Conservation (phyloP, 306 rosid genomes). For the Canavalia gladiata region DNA sequence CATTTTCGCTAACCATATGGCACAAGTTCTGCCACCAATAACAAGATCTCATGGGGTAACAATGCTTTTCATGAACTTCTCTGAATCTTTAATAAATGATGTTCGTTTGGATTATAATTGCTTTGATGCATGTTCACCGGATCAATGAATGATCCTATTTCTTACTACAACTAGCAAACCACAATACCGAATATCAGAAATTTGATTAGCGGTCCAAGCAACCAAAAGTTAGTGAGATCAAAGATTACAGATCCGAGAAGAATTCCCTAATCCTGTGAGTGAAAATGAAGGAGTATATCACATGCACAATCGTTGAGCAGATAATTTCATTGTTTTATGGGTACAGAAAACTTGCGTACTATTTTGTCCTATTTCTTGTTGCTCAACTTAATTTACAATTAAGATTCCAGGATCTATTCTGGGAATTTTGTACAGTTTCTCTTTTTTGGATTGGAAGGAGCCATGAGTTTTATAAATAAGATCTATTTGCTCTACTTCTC, state of each 20-base stretch:
- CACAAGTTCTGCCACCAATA: conserved; percentile 49
- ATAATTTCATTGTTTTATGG: neutral
- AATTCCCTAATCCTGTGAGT: no score
- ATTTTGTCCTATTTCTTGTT: neutral
- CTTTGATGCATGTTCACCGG: neutral
- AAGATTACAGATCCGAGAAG: no score
- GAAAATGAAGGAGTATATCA: no score
- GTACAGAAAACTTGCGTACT: neutral
- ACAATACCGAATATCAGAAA: no score
- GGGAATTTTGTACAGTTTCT: no score
- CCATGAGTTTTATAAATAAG: no score
- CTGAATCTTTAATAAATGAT: conserved; percentile 11
- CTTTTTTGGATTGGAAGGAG: no score
- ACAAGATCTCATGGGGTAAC: conserved; percentile 62
- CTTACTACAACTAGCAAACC: no score
- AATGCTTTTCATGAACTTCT: conserved; percentile 20
- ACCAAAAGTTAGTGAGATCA: no score
- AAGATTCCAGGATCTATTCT: no score
- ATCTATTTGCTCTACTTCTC: neutral
- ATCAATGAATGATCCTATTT: neutral
- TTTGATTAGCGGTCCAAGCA: no score
- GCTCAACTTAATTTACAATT: neutral
- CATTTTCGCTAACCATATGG: conserved; percentile 58
- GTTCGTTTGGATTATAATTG: neutral
- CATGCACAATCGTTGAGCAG: neutral